Conservation (phyloP, 805 yeast genomes). For the Saccharomycopsis fibuligera region DNA sequence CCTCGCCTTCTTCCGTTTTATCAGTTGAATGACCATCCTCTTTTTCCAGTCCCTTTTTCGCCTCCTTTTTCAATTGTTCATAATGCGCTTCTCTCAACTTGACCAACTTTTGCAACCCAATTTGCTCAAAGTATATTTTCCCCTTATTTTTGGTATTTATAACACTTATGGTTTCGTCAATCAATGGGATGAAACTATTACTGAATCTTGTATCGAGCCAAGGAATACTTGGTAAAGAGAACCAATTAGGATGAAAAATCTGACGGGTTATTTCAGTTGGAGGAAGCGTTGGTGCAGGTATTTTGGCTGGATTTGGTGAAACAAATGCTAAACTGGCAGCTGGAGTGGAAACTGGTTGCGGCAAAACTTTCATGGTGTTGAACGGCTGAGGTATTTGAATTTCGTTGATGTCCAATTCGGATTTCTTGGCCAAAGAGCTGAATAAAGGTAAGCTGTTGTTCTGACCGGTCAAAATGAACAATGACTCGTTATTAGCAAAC, state of each 20-base stretch:
- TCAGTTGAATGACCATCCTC: constrained; percentile 18
- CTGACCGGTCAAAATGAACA: constrained; percentile 41
- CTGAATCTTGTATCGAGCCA: constrained; percentile 52
- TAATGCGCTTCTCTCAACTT: constrained; percentile 13
- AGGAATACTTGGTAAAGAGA: constrained; percentile 53
- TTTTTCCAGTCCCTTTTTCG: constrained; percentile 11
- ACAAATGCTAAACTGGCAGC: constrained; percentile 40
- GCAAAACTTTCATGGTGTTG: constrained; percentile 59
- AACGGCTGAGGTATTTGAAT: constrained; percentile 64
- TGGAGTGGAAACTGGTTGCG: constrained; percentile 34
- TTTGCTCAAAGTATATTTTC: constrained; percentile 46
- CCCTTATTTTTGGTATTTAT: constrained; percentile 46
- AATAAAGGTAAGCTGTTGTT: constrained; percentile 71
- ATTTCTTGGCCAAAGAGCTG: constrained; percentile 62
- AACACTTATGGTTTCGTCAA: constrained; percentile 53
- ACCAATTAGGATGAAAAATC: constrained; percentile 58
- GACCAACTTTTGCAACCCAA: constrained; percentile 38
- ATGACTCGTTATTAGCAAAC: constrained; percentile 57
- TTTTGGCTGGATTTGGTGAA: constrained; percentile 29
- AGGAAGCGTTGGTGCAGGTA: constrained; percentile 44
- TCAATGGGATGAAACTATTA: constrained; percentile 58
- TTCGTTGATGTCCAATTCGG: constrained; percentile 70
- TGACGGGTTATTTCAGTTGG: constrained; percentile 49
- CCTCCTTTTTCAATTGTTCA: constrained; percentile 10
- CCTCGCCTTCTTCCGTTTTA: constrained; percentile 12